Conservation (phyloP, 2,329 filamentous ascomycete species). For the Trichoderma hamatum region DNA sequence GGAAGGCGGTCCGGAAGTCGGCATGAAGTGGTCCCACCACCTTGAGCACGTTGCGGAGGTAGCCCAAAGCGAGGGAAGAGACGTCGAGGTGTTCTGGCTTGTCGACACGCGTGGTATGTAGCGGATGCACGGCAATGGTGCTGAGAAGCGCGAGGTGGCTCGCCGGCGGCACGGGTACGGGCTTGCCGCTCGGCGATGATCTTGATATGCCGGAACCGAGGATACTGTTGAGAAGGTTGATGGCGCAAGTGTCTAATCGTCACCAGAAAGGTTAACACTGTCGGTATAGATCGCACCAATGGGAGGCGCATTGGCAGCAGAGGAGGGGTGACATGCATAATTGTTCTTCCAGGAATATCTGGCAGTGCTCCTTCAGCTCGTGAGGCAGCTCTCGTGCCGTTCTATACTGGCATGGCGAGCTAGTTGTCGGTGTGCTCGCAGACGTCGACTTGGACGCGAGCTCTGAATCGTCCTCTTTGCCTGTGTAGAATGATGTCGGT, state of each 20-base stretch:
- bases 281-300: background rate
- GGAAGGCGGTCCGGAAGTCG: conserved; percentile 72
- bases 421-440: conserved; percentile 42
- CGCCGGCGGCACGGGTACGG: conserved; percentile 68
- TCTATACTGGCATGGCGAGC: conserved; percentile 50
- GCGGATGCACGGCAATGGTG: conserved; percentile 81
- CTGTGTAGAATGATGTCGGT: conserved; percentile 42
- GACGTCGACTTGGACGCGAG: conserved; percentile 38
- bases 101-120: conserved; percentile 72
- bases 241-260: conserved; percentile 47
- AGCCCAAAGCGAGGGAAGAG: conserved; percentile 66
- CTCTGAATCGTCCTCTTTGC: conserved; percentile 32
- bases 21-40: conserved; percentile 71
- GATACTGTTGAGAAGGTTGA: conserved; percentile 67
- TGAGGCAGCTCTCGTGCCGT: conserved; percentile 60
- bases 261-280: background rate
- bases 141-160: conserved; percentile 76
- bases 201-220: conserved; percentile 55
- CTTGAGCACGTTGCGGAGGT: conserved; percentile 68
- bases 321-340: conserved; percentile 54
- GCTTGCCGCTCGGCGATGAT: conserved; percentile 36
- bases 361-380: conserved; percentile 66
- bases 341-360: conserved; percentile 75
- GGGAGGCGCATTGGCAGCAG: background rate
- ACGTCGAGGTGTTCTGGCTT: conserved; percentile 64